phyloP scores from a whole-genome alignment of 2,329 filamentous ascomycete genomes.

The Zasmidium angulare region DNA sequence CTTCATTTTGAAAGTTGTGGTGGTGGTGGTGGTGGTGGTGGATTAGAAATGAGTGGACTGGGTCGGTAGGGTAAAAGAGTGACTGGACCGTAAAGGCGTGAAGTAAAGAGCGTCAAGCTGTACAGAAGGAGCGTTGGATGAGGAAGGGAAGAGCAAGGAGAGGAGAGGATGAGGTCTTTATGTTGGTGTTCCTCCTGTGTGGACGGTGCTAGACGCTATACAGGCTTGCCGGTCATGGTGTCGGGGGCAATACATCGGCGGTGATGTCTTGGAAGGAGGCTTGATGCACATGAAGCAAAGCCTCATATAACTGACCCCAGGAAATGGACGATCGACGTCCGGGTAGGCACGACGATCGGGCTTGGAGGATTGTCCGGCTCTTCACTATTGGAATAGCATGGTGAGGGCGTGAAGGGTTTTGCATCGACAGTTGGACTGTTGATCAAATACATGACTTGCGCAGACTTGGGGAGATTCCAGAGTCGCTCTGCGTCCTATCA shows the following conservation, averaged over 20 bases:
- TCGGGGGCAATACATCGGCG: not conserved
- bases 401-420: too few species aligned
- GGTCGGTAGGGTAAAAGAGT: slow-evolving; percentile 13
- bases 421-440: too few species aligned
- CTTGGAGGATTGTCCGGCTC: not conserved
- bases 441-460: too few species aligned
- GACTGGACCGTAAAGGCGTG: slow-evolving; percentile 13
- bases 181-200: not conserved
- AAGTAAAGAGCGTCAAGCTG: slow-evolving; percentile 8
- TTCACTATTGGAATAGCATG: not conserved
- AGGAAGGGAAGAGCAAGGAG: not conserved
- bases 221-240: not conserved
- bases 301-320: not conserved
- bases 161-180: slow-evolving; percentile 3
- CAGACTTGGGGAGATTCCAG: too few species aligned
- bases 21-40: slow-evolving; percentile 1
- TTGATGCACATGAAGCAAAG: not conserved
- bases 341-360: not conserved
- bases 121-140: slow-evolving; percentile 2
- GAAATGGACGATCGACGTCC: not conserved
- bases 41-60: slow-evolving; percentile 21
- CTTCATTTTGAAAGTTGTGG: slow-evolving; percentile 21
- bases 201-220: not conserved
- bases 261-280: not conserved
- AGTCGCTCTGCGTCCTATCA: too few species aligned